phyloP scores from a whole-genome alignment of 441 rosid species.

The Adansonia gregorii region DNA sequence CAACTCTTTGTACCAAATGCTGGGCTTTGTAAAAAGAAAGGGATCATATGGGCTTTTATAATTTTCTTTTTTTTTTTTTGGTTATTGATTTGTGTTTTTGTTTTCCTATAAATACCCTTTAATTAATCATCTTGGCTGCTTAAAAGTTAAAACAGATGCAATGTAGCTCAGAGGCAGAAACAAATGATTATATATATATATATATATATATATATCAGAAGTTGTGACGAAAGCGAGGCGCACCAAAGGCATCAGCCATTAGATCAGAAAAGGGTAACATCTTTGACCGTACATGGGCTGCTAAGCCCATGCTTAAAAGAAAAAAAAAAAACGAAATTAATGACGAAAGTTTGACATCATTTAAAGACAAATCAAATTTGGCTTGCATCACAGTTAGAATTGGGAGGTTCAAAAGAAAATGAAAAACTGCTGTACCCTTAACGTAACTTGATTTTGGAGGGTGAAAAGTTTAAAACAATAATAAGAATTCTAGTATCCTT shows the following conservation, averaged over 20 bases:
- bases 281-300: constrained; percentile 1
- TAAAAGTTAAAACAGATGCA: neutral
- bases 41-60: constrained; percentile 1
- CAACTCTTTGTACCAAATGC: neutral
- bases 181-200: neutral
- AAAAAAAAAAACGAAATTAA: neutral
- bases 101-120: constrained; percentile 10
- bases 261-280: neutral
- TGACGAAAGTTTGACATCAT: constrained; percentile 9
- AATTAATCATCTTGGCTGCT: neutral
- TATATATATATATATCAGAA: neutral
- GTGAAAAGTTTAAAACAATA: neutral
- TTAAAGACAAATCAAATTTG: too few relatives aligned
- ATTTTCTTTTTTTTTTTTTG: neutral
- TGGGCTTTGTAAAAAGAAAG: constrained; percentile 10
- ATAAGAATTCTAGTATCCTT: neutral
- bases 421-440: neutral
- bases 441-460: neutral
- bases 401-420: neutral
- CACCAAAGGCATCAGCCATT: constrained; percentile 12
- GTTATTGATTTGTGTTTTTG: neutral
- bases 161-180: neutral
- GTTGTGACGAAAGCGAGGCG: constrained; percentile 3
- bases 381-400: neutral
- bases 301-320: neutral